Conservation (phyloP, 108 stramenopile genomes). For the Nitzschia sp. region DNA sequence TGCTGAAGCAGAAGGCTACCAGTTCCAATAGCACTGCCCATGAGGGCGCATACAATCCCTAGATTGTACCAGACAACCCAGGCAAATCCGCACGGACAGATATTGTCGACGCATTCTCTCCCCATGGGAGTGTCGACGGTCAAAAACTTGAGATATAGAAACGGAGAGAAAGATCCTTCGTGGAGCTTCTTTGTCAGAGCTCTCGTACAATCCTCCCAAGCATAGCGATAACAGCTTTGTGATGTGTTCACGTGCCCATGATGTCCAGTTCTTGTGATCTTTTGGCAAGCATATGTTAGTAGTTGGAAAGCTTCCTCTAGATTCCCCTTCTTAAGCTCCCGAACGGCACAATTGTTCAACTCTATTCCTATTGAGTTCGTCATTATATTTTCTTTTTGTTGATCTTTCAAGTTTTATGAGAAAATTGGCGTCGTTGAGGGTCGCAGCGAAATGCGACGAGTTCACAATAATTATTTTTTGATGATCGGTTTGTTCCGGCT, state of each 20-base stretch:
- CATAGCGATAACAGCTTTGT: slow-evolving; percentile 8
- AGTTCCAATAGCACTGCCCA: neutral
- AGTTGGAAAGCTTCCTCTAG: slow-evolving; percentile 1
- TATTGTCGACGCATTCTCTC: neutral
- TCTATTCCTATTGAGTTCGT: slow-evolving; percentile 13
- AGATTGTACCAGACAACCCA: slow-evolving; percentile 30
- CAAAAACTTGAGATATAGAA: slow-evolving; percentile 18
- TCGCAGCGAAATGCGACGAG: no score
- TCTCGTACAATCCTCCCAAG: slow-evolving; percentile 20
- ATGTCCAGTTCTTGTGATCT: neutral
- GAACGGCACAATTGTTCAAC: slow-evolving; percentile 21
- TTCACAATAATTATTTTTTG: no score
- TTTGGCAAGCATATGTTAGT: slow-evolving; percentile 16
- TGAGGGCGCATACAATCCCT: slow-evolving; percentile 13
- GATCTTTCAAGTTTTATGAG: no score
- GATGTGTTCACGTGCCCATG: slow-evolving; percentile 7
- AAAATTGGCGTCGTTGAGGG: no score
- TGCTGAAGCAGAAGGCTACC: neutral
- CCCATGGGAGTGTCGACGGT: slow-evolving; percentile 4
- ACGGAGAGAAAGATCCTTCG: slow-evolving; percentile 12
- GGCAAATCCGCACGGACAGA: slow-evolving; percentile 14
- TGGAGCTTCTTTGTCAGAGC: slow-evolving; percentile 1
- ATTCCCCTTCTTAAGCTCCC: slow-evolving; percentile 10
- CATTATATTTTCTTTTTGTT: neutral
- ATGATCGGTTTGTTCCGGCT: no score